Percentiles rank a stretch among this genome's conserved stretches.
Conservation (phyloP, 139 green algal species). For the Asterochloris sp. region DNA sequence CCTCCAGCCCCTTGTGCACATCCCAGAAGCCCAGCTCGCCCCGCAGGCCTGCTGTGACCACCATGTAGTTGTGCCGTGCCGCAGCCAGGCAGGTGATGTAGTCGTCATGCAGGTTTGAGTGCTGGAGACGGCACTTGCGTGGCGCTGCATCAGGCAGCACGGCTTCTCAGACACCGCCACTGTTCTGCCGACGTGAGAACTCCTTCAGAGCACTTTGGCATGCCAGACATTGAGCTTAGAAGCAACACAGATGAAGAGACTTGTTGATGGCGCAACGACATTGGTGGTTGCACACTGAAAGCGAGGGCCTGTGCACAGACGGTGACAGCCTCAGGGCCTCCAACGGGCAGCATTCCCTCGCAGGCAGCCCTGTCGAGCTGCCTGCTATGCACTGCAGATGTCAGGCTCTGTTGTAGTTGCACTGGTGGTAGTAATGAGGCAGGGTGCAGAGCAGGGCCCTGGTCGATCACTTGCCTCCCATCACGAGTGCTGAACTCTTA, state of each 20-base stretch:
- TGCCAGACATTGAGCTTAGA: neutral
- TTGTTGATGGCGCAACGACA: neutral
- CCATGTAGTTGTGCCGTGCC: neutral
- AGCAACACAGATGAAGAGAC: neutral
- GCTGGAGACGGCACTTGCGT: conserved; percentile 4
- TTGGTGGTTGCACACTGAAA: neutral
- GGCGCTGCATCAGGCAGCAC: neutral
- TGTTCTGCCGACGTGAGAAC: neutral
- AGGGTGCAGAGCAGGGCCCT: neutral
- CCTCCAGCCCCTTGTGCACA: conserved; percentile 10
- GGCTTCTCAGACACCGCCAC: neutral
- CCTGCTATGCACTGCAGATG: too few relatives aligned
- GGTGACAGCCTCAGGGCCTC: too few relatives aligned
- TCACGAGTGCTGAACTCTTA: neutral
- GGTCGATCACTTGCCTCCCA: neutral
- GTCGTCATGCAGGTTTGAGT: conserved; percentile 26
- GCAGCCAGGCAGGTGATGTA: conserved; percentile 40
- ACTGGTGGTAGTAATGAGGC: neutral
- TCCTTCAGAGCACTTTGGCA: too few relatives aligned
- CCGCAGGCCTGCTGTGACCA: conserved; percentile 36
- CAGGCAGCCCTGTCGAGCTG: too few relatives aligned
- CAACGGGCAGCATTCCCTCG: too few relatives aligned
- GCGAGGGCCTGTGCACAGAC: neutral
- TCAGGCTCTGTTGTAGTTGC: neutral
- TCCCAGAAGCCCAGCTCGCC: conserved; percentile 48